Evolutionary conservation across 1,139 yeast species (phyloP).

Genomic region (Trichomonascaceae sp.): DNA sequence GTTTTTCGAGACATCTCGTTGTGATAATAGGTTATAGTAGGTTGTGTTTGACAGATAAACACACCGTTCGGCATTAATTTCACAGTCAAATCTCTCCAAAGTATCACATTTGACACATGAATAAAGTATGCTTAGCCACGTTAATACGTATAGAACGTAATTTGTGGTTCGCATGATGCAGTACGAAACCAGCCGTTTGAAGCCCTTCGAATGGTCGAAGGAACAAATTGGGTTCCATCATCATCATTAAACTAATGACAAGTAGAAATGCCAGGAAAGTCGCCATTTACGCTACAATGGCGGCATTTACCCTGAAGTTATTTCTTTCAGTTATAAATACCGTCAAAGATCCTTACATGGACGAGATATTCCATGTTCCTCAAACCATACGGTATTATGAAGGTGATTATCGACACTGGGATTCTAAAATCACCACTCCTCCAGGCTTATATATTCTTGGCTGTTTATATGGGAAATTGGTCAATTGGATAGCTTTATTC

Average conservation of each 20-base stretch:
- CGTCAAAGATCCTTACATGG: conserved; percentile 38
- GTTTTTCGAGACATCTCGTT: conserved; percentile 58
- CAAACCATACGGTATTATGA: conserved; percentile 67
- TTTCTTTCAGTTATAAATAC: conserved; percentile 17
- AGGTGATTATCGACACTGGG: conserved; percentile 65
- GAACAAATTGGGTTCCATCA: background rate
- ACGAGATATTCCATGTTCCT: conserved; percentile 79
- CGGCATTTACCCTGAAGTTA: conserved; percentile 7
- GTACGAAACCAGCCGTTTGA: background rate
- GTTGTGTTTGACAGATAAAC: conserved; percentile 17
- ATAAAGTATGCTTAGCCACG: background rate
- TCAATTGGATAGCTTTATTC: conserved; percentile 13
- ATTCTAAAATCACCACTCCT: conserved; percentile 90
- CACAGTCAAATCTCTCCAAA: conserved; percentile 10
- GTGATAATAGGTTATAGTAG: conserved; percentile 49
- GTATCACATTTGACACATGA: background rate
- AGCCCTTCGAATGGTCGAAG: background rate
- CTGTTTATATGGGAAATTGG: conserved; percentile 38
- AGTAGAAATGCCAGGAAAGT: background rate
- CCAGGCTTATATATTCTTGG: conserved; percentile 84
- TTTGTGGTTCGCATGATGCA: background rate
- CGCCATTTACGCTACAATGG: conserved; percentile 1
- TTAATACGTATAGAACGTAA: background rate
- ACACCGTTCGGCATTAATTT: conserved; percentile 7
- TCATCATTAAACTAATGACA: no score